A percentile compares a stretch with the other conserved stretches of the same genome.
phyloP scores from a whole-genome alignment of 352 stramenopile genomes.

The Plasmopara halstedii region DNA sequence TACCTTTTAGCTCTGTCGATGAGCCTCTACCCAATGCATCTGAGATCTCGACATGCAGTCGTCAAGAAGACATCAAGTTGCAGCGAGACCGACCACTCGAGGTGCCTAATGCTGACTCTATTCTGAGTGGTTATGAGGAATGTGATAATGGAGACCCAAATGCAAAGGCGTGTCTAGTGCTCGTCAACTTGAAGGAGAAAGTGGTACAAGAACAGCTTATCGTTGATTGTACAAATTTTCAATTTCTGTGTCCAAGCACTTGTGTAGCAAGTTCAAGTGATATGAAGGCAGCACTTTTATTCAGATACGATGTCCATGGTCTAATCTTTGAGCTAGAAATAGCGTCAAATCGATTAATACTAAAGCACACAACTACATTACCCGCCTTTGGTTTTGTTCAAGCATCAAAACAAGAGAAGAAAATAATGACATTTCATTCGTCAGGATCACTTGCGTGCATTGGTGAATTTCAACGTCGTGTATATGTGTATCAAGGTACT shows the following conservation, averaged over 20 bases:
- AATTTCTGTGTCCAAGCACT: constrained; percentile 42
- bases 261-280: constrained; percentile 8
- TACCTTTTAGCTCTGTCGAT: constrained; percentile 65
- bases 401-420: constrained; percentile 84
- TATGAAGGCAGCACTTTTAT: constrained; percentile 40
- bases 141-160: constrained; percentile 74
- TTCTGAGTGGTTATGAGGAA: constrained; percentile 74
- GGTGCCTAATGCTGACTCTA: constrained; percentile 63
- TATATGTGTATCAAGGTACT: constrained; percentile 65
- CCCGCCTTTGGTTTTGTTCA: constrained; percentile 81
- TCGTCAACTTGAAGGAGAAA: constrained; percentile 33
- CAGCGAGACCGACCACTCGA: constrained; percentile 31
- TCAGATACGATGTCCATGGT: constrained; percentile 77
- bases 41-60: constrained; percentile 21
- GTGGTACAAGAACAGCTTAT: constrained; percentile 36
- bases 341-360: constrained; percentile 11
- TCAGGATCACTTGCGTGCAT: constrained; percentile 53
- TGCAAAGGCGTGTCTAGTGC: constrained; percentile 46
- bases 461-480: constrained; percentile 66
- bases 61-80: constrained; percentile 21
- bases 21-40: constrained; percentile 37
- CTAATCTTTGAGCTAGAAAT: constrained; percentile 49
- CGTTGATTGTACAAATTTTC: constrained; percentile 64
- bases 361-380: constrained; percentile 48
- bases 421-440: constrained; percentile 63